Conservation (phyloP, 192 early-diverging fungal genomes). For the Coemansia sp. region DNA sequence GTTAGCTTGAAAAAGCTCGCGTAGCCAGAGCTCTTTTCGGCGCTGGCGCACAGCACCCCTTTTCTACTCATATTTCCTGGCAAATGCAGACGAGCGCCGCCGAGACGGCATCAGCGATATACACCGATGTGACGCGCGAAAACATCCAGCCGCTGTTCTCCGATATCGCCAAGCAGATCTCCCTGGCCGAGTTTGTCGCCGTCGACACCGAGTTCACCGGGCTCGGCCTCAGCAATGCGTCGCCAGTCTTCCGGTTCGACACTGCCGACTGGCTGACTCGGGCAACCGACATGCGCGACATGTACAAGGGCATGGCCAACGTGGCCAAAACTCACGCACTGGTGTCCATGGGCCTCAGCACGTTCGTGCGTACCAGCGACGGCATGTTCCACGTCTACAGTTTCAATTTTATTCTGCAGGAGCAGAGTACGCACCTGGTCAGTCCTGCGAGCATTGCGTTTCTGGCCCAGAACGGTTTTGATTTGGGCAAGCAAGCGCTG, state of each 20-base stretch:
- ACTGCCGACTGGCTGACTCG: slow-evolving; percentile 38
- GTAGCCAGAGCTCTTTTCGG: background rate
- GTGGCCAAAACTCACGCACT: slow-evolving; percentile 74
- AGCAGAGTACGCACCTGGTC: slow-evolving; percentile 61
- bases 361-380: slow-evolving; percentile 20
- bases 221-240: slow-evolving; percentile 52
- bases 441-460: slow-evolving; percentile 71
- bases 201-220: slow-evolving; percentile 94
- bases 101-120: slow-evolving; percentile 33
- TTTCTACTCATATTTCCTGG: background rate
- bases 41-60: background rate
- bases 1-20: too few relatives aligned
- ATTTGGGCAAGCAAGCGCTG: slow-evolving; percentile 71
- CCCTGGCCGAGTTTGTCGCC: slow-evolving; percentile 68
- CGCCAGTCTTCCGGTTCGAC: slow-evolving; percentile 23
- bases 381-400: slow-evolving; percentile 63
- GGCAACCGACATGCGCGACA: slow-evolving; percentile 71
- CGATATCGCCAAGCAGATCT: slow-evolving; percentile 45
- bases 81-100: slow-evolving; percentile 6
- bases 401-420: slow-evolving; percentile 52
- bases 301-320: slow-evolving; percentile 70
- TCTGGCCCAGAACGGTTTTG: slow-evolving; percentile 78
- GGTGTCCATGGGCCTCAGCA: slow-evolving; percentile 74
- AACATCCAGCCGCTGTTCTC: slow-evolving; percentile 54
- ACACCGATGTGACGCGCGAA: slow-evolving; percentile 65